These are phyloP conservation scores for Infundibulicybe gibba DNA, from an alignment of 768 basidiomycete species.

Conservation along the genomic window DNA sequence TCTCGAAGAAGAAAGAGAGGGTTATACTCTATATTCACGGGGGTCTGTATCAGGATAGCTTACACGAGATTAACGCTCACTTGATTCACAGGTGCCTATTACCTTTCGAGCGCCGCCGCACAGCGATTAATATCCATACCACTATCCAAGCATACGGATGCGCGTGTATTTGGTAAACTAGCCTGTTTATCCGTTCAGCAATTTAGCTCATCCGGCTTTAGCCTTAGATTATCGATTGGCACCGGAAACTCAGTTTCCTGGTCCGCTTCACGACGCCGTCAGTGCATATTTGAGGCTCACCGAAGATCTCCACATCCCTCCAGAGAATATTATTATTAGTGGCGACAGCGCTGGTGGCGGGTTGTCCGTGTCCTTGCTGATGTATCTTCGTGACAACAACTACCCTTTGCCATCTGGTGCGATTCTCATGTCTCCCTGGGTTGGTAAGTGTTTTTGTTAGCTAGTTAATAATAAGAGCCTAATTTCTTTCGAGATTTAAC, in stretches of 20 bases:
- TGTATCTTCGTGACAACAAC: constrained; percentile 92
- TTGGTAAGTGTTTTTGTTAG: constrained; percentile 54
- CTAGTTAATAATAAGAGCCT: constrained; percentile 2
- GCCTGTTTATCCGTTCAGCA: background rate
- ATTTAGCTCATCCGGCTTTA: constrained; percentile 21
- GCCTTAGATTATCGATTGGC: constrained; percentile 95
- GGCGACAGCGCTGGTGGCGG: constrained; percentile 97
- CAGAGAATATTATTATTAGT: constrained; percentile 84
- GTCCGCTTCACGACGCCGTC: constrained; percentile 83
- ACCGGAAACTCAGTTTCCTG: constrained; percentile 92
- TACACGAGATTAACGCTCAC: background rate
- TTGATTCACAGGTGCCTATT: constrained; percentile 73
- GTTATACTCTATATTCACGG: constrained; percentile 95
- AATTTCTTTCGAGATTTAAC: constrained; percentile 63
- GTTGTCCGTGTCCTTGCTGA: constrained; percentile 74
- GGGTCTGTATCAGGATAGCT: constrained; percentile 41
- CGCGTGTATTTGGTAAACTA: constrained; percentile 71
- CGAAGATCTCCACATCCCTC: constrained; percentile 85
- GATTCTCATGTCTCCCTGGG: constrained; percentile 94
- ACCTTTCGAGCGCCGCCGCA: constrained; percentile 85
- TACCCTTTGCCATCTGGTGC: constrained; percentile 84
- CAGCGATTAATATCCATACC: constrained; percentile 90
- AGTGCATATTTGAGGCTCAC: constrained; percentile 82
- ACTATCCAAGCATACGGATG: constrained; percentile 82
- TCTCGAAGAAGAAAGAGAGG: constrained; percentile 54